Evolutionary conservation across 2,329 filamentous ascomycete species (phyloP).

Genomic region (Nigrograna mackinnonii): DNA sequence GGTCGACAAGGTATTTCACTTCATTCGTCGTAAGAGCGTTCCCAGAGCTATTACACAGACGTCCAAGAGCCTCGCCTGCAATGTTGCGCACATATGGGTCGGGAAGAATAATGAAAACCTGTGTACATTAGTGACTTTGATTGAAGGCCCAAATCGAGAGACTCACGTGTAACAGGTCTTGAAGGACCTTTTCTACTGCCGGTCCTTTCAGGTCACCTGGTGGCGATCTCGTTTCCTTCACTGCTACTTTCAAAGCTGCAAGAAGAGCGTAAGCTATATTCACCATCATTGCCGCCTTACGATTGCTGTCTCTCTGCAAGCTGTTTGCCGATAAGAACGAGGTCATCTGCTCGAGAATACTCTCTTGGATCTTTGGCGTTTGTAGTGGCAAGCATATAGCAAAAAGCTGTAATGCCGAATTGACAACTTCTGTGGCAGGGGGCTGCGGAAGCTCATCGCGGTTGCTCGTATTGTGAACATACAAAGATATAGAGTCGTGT

Average conservation of each 20-base stretch:
- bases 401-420: conserved; percentile 91
- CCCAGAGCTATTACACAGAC: conserved; percentile 82
- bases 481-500: conserved; percentile 84
- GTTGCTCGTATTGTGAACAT: conserved; percentile 61
- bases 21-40: conserved; percentile 87
- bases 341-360: conserved; percentile 89
- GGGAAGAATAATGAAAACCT: conserved; percentile 75
- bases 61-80: conserved; percentile 82
- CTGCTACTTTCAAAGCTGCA: conserved; percentile 79
- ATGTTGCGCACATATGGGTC: conserved; percentile 87
- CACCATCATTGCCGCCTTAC: conserved; percentile 87
- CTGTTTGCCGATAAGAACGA: conserved; percentile 82
- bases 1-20: conserved; percentile 90
- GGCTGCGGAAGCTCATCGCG: conserved; percentile 67
- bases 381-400: conserved; percentile 89
- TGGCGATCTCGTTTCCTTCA: conserved; percentile 75
- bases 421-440: conserved; percentile 89
- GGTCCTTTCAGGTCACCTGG: conserved; percentile 73
- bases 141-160: conserved; percentile 3
- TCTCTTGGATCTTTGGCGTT: conserved; percentile 90
- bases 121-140: background rate
- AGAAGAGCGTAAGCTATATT: conserved; percentile 85
- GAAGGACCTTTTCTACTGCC: conserved; percentile 74
- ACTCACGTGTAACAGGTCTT: conserved; percentile 76
- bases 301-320: conserved; percentile 81